These are phyloP conservation scores for Colletotrichum orchidophilum DNA, from an alignment of 2,329 filamentous ascomycete genomes.

Conservation along the genomic window DNA sequence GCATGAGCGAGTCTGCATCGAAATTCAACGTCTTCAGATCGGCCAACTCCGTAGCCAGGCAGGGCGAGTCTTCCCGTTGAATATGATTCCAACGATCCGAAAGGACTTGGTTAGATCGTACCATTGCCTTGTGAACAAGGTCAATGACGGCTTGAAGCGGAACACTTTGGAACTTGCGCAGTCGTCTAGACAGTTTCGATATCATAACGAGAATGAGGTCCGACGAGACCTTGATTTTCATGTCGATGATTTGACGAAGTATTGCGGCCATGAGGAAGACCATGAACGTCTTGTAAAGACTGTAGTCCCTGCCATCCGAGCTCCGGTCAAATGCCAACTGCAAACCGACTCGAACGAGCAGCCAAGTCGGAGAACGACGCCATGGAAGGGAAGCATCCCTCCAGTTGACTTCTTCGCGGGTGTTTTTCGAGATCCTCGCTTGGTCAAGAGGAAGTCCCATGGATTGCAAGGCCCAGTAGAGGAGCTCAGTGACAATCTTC, in stretches of 20 bases:
- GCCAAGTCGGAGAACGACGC: constrained; percentile 63
- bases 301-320: constrained; percentile 11
- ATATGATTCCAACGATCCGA: background rate
- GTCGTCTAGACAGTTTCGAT: constrained; percentile 53
- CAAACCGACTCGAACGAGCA: constrained; percentile 61
- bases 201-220: constrained; percentile 50
- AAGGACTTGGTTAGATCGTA: background rate
- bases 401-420: constrained; percentile 64
- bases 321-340: constrained; percentile 44
- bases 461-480: constrained; percentile 50
- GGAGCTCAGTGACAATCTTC: constrained; percentile 60
- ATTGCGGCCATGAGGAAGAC: constrained; percentile 52
- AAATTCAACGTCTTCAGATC: constrained; percentile 28
- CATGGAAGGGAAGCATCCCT: constrained; percentile 48
- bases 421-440: constrained; percentile 56
- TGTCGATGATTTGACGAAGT: constrained; percentile 38
- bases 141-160: background rate
- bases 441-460: constrained; percentile 43
- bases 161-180: constrained; percentile 49
- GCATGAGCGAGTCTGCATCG: constrained; percentile 23
- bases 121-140: background rate
- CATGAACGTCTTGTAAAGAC: constrained; percentile 62
- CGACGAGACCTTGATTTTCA: constrained; percentile 22
- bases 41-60: background rate
- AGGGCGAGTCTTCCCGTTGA: background rate